Base-by-base conservation (phyloP, 2,329 filamentous ascomycete genomes). In the Trichothecium sympodiale region DNA sequence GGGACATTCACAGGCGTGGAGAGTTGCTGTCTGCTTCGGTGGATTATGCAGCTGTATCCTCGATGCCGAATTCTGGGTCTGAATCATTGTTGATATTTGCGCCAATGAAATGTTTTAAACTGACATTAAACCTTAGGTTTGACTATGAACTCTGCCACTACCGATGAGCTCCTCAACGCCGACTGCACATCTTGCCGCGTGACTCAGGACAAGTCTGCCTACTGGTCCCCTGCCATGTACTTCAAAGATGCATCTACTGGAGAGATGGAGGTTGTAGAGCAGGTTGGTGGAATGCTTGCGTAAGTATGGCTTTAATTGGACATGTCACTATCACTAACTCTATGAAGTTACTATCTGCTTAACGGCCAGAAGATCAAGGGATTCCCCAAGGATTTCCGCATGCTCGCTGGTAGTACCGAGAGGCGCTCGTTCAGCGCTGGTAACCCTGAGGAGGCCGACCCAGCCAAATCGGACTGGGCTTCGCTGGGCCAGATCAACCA, bases 271-370 rank as follows among this genome's bases (percentile, higher is more conserved):
- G 56, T 83, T 38, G 83, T 94, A 31, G 59, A 70, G 1, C 78
- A 91, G 54, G 72, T 81, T 34, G 85, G 86, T 42, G 85, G 87
- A 43, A 85, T 93, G 74, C 76, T 93, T 52, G 82, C 80, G 77
- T 89, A 71, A 68, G 81, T 79, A 12, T 12, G 17, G n/a, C n/a
- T n/a, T n/a, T n/a, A n/a, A 23, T 17, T 15, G 8, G n/a, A 17
- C 14, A 13, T 7, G 17, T 25, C 31, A 12, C 12, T 15, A 12
- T 30, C 28, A 23, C 29, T 10, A 33, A 27, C 10, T 28, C 36
- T 33, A 20, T n/a, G 10, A 14, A 84, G 83, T 13, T 95, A 96
- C 69, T 95, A 95, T 59, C 76, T 94, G 33, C 74, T 86, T 9
- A 77, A 81, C 41, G 61, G 66, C 34, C 56, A 69, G n/a, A 64